These are phyloP conservation scores for Phytophthora ramorum DNA, from an alignment of 352 stramenopile species.

Conservation along the genomic window DNA sequence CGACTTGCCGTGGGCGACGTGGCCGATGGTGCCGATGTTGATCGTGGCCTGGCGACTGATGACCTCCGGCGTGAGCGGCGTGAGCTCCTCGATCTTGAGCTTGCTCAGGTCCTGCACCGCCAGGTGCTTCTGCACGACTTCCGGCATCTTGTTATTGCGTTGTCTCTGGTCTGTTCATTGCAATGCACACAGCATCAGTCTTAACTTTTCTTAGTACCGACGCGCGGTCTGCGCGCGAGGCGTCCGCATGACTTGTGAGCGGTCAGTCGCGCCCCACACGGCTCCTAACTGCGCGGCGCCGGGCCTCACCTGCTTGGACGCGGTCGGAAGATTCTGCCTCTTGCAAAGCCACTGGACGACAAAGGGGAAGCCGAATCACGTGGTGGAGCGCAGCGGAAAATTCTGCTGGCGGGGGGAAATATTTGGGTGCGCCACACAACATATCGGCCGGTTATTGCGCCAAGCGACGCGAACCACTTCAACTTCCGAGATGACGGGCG, in stretches of 20 bases:
- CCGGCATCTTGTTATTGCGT: conserved; percentile 48
- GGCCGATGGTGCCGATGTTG: conserved; percentile 99
- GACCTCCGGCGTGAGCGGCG: conserved; percentile 98
- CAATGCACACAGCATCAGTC: background rate
- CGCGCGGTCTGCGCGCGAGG: background rate
- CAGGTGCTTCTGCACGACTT: conserved; percentile 79
- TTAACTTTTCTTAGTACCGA: too few species aligned
- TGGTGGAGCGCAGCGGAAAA: conserved; percentile 43
- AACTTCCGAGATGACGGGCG: conserved; percentile 26
- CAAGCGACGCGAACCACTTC: conserved; percentile 22
- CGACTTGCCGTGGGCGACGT: conserved; percentile 99
- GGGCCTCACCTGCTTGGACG: conserved; percentile 31
- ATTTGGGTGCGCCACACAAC: conserved; percentile 9
- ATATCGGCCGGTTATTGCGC: conserved; percentile 4
- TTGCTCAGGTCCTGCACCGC: conserved; percentile 95
- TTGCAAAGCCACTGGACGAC: conserved; percentile 35
- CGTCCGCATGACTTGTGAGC: conserved; percentile 16
- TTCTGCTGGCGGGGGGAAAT: conserved; percentile 35
- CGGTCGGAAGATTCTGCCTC: conserved; percentile 37
- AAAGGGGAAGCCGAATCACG: conserved; percentile 38
- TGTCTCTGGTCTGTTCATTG: background rate
- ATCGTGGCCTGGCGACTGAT: conserved; percentile 97
- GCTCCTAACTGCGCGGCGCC: background rate
- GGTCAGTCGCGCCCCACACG: background rate
- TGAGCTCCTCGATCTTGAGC: conserved; percentile 96